phyloP scores from a whole-genome alignment of 768 basidiomycete species.

The Thelephora ganbajun region DNA sequence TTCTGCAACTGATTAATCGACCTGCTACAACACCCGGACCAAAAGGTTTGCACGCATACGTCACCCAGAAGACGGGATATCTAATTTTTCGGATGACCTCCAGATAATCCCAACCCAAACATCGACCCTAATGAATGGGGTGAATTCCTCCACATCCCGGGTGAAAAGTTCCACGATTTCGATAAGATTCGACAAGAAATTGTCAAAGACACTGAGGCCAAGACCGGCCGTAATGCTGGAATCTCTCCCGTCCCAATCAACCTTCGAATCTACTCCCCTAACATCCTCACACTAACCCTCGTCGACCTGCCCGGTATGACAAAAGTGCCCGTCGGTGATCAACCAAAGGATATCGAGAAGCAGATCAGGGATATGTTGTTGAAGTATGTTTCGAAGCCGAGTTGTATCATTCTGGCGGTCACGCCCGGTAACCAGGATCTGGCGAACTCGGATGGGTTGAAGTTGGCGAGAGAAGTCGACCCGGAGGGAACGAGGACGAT shows the following conservation, averaged over 20 bases:
- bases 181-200: constrained; percentile 95
- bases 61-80: background rate
- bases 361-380: constrained; percentile 95
- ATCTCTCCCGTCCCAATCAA: constrained; percentile 98
- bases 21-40: constrained; percentile 31
- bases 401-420: constrained; percentile 93
- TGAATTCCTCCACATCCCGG: constrained; percentile 92
- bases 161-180: constrained; percentile 97
- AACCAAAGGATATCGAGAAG: constrained; percentile 93
- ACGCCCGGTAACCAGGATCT: constrained; percentile 93
- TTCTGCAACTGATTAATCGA: constrained; percentile 90
- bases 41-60: constrained; percentile 1
- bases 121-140: constrained; percentile 97
- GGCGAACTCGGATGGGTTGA: constrained; percentile 96
- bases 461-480: constrained; percentile 93
- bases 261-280: constrained; percentile 91
- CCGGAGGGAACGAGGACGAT: constrained; percentile 95
- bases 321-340: constrained; percentile 91
- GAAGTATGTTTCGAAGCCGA: constrained; percentile 90
- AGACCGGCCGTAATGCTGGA: constrained; percentile 97
- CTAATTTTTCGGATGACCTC: constrained; percentile 3
- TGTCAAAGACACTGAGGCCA: constrained; percentile 90
- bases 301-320: constrained; percentile 96
- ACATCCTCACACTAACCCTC: constrained; percentile 91
- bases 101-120: constrained; percentile 7